Conservation (phyloP, 2,329 filamentous ascomycete species). For the Microdochium nivale region DNA sequence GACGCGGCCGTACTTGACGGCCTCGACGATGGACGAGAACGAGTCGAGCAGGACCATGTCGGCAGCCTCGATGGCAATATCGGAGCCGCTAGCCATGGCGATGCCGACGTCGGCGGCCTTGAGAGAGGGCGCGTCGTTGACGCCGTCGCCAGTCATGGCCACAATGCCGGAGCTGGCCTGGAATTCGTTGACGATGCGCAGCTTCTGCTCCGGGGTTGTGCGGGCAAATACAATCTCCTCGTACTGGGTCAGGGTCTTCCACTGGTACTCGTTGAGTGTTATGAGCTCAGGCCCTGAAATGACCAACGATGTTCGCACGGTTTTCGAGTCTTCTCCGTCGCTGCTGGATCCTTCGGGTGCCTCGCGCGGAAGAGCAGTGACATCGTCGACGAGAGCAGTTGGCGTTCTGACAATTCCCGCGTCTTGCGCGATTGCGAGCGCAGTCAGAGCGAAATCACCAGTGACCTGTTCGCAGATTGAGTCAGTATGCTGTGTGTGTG, state of each 20-base stretch:
- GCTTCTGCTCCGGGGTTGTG: slow-evolving; percentile 71
- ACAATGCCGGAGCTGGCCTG: slow-evolving; percentile 58
- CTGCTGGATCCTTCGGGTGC: slow-evolving; percentile 2
- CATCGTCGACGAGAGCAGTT: slow-evolving; percentile 38
- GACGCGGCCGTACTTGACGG: slow-evolving; percentile 62
- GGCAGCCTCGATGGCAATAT: slow-evolving; percentile 74
- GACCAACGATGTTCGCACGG: slow-evolving; percentile 42
- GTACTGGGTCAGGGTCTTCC: slow-evolving; percentile 56
- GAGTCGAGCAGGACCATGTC: slow-evolving; percentile 75
- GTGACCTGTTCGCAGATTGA: slow-evolving; percentile 41
- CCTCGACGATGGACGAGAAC: slow-evolving; percentile 64
- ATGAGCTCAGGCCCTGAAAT: slow-evolving; percentile 59
- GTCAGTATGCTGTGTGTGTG: slow-evolving; percentile 1
- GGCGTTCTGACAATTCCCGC: slow-evolving; percentile 60
- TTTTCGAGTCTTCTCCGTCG: slow-evolving; percentile 10
- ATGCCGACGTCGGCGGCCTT: slow-evolving; percentile 77
- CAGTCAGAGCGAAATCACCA: slow-evolving; percentile 69
- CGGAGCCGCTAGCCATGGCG: slow-evolving; percentile 70
- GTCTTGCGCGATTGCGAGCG: slow-evolving; percentile 62
- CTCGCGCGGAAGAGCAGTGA: slow-evolving; percentile 39
- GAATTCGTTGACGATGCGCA: slow-evolving; percentile 70
- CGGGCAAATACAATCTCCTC: slow-evolving; percentile 68
- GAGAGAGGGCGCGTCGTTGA: slow-evolving; percentile 78
- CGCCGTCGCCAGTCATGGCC: slow-evolving; percentile 80
- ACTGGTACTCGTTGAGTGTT: slow-evolving; percentile 57